Evolutionary conservation across 345 rosid species (phyloP), one percentile per base, ranked within the genome.

Genomic region (Euphorbia pulcherrima): DNA sequence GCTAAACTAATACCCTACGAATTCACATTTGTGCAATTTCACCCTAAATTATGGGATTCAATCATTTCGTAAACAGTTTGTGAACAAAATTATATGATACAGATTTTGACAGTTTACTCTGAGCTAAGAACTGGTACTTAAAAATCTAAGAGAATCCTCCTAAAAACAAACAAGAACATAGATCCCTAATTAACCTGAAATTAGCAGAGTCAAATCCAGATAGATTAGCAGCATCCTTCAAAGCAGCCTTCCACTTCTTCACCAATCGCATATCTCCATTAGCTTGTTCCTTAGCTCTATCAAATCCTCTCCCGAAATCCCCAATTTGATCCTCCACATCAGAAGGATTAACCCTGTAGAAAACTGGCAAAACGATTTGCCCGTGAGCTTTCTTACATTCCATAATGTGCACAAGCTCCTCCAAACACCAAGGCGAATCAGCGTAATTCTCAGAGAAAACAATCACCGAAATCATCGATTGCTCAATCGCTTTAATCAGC

Each of bases 381-480:
- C 58, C 58, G 20, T 65, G 68, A 50, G 56, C 59, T 17, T 41
- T 65, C 44, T 51, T 65, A 7, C 68, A 65, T 8, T 65, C 44
- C 59, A 51, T 65, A 2, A 65, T 65, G 2, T 65, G 56, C 12
- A 65, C 68, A 30, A 65, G 68, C 59, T 65, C 68, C 10, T 65
- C 68, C 18, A 65, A 65, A 18, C 68, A 65, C 58, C 58, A 65
- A 6, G 58, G 68, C 1, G 68, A 65, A 51, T 52, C 40, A 10
- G 68, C 68, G 21, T 51, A 65, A 18, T 65, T 51, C 9, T 18
- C 58, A 4, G 68, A 65, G 68, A 65, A 65, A 27, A 65, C 58
- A 52, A 65, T 26, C 2, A 65, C 59, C 30, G 68, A 14, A 21
- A 65, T 56, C 58, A 29, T 65, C 3, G 68, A 65, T 51, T 65